These are phyloP conservation scores for Coemansia furcata DNA, from an alignment of 192 early-diverging fungal genomes.

Conservation along the genomic window DNA sequence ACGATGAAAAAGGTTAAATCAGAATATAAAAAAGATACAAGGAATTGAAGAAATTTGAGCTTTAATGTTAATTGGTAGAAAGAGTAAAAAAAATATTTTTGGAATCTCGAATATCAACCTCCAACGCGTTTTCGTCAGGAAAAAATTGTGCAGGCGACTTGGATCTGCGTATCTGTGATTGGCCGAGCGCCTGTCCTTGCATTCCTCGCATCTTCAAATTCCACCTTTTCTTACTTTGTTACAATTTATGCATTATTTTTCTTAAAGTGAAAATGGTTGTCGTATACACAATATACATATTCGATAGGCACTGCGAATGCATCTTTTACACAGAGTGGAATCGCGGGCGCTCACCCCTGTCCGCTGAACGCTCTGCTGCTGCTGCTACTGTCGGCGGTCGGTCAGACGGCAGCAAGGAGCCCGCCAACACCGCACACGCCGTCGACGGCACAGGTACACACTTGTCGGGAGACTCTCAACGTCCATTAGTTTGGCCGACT, in stretches of 20 bases:
- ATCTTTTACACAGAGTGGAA: conserved; percentile 86
- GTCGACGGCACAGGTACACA: conserved; percentile 13
- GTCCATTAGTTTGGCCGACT: conserved; percentile 35
- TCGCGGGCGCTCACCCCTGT: conserved; percentile 41
- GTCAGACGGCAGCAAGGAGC: neutral
- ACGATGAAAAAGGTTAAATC: neutral
- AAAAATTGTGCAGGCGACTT: neutral
- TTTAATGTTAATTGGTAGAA: neutral
- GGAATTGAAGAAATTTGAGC: neutral
- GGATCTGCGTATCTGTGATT: neutral
- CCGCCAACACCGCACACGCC: neutral
- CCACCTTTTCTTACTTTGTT: neutral
- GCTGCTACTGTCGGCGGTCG: neutral
- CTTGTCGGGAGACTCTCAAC: conserved; percentile 12
- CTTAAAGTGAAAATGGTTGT: conserved; percentile 26
- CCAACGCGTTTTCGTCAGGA: neutral
- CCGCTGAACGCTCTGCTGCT: conserved; percentile 1
- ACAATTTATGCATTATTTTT: neutral
- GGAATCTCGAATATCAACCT: neutral
- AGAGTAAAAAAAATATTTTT: conserved; percentile 10
- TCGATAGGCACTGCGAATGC: conserved; percentile 90
- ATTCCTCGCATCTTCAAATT: neutral
- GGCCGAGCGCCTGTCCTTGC: neutral
- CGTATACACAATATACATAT: conserved; percentile 89
- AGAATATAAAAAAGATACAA: neutral